Evolutionary conservation across 1,284 basidiomycete species (phyloP).

Genomic region (Tetrapyrgos nigripes): DNA sequence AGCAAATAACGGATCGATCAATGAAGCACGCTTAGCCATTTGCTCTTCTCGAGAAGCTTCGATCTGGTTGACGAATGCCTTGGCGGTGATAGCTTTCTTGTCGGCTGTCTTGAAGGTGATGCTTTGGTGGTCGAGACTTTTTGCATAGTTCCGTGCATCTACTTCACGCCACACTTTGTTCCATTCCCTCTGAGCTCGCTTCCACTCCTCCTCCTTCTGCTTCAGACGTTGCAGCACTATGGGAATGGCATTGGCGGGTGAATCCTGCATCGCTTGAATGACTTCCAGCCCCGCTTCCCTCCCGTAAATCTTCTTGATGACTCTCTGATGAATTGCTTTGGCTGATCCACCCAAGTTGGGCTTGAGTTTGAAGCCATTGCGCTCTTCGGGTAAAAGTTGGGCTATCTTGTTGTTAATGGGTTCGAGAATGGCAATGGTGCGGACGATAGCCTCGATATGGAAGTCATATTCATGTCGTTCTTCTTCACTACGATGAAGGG

Average conservation of each 20-base stretch:
- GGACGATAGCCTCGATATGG: slow-evolving; percentile 96
- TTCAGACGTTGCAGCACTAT: slow-evolving; percentile 93
- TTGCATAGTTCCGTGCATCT: slow-evolving; percentile 92
- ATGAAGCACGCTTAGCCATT: slow-evolving; percentile 75
- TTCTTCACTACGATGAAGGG: slow-evolving; percentile 96
- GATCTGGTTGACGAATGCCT: slow-evolving; percentile 89
- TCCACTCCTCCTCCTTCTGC: slow-evolving; percentile 99
- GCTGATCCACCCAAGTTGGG: slow-evolving; percentile 89
- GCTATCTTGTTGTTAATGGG: slow-evolving; percentile 92
- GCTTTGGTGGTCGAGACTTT: slow-evolving; percentile 93
- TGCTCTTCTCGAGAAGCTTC: slow-evolving; percentile 91
- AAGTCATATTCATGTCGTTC: slow-evolving; percentile 99
- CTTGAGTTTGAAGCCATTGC: slow-evolving; percentile 87
- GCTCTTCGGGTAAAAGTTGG: slow-evolving; percentile 83
- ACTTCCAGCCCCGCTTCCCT: slow-evolving; percentile 88
- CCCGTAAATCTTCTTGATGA: slow-evolving; percentile 98
- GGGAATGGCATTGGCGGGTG: slow-evolving; percentile 91
- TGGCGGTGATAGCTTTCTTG: slow-evolving; percentile 89
- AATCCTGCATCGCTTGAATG: slow-evolving; percentile 91
- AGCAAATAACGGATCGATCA: slow-evolving; percentile 79
- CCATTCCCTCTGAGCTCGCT: slow-evolving; percentile 98
- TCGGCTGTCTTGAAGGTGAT: slow-evolving; percentile 92
- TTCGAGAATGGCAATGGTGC: slow-evolving; percentile 92
- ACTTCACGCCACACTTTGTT: slow-evolving; percentile 99
- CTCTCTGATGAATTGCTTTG: slow-evolving; percentile 92